These are phyloP conservation scores for Malus domestica DNA, from an alignment of 306 rosid genomes.

Conservation along the genomic window ASM211411v1 NC_041790.1:30689501-30690000, in stretches of 20 bases:
- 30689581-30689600: conserved; percentile 9
- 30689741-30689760: background rate
- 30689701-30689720: background rate
- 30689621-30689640: conserved; percentile 8
- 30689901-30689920: background rate
- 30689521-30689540: no score
- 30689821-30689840: background rate
- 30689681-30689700: conserved; percentile 1
- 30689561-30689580: background rate
- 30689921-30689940: background rate
- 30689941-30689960: background rate
- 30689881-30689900: conserved; percentile 3
- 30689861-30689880: background rate
- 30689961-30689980: background rate
- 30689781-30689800: conserved; percentile 10
- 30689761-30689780: background rate
- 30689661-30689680: background rate
- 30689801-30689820: conserved; percentile 17
- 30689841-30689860: background rate
- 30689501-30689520: background rate
- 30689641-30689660: background rate
- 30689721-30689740: background rate
- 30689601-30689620: conserved; percentile 9
- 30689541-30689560: background rate
- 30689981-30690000: conserved; percentile 40